phyloP scores from a whole-genome alignment of 805 yeast species.

The Starmerella gropengiesseri region DNA sequence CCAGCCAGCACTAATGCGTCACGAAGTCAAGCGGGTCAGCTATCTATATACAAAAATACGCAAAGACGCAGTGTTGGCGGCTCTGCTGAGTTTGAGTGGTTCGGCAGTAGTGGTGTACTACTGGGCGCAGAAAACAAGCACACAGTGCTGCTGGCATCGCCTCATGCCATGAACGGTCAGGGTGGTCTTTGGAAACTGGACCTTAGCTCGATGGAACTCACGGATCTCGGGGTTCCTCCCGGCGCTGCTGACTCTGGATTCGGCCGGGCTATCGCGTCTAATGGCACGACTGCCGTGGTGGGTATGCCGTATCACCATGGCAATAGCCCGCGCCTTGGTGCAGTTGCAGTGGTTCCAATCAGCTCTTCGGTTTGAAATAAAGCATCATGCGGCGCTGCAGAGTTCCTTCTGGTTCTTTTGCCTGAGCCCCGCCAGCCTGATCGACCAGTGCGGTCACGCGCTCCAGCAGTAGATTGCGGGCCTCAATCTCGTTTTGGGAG shows the following conservation, averaged over 20 bases:
- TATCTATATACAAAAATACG: conserved; percentile 30
- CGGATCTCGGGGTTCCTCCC: conserved; percentile 23
- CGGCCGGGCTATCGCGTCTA: conserved; percentile 33
- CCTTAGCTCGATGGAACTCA: conserved; percentile 24
- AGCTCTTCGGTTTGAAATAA: conserved; percentile 15
- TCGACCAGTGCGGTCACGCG: conserved; percentile 21
- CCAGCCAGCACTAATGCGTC: conserved; percentile 20
- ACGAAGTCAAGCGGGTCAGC: conserved; percentile 34
- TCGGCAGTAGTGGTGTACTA: conserved; percentile 31
- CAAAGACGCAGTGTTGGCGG: conserved; percentile 17
- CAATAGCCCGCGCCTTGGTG: conserved; percentile 9
- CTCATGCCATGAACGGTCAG: conserved; percentile 33
- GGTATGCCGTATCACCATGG: conserved; percentile 26
- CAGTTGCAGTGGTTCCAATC: conserved; percentile 6
- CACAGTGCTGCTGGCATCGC: conserved; percentile 34
- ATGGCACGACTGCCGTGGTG: conserved; percentile 16
- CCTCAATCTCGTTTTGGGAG: conserved; percentile 25
- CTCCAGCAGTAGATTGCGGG: conserved; percentile 24
- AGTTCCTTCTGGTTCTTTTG: conserved; percentile 23
- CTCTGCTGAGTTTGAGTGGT: conserved; percentile 24
- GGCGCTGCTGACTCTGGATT: conserved; percentile 32
- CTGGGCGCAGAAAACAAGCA: conserved; percentile 1
- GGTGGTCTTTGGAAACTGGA: conserved; percentile 40
- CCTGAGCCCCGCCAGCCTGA: conserved; percentile 22
- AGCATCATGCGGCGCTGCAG: conserved; percentile 21